Conservation (phyloP, 1,284 basidiomycete genomes). For the Macrocystidia cucumis region DNA sequence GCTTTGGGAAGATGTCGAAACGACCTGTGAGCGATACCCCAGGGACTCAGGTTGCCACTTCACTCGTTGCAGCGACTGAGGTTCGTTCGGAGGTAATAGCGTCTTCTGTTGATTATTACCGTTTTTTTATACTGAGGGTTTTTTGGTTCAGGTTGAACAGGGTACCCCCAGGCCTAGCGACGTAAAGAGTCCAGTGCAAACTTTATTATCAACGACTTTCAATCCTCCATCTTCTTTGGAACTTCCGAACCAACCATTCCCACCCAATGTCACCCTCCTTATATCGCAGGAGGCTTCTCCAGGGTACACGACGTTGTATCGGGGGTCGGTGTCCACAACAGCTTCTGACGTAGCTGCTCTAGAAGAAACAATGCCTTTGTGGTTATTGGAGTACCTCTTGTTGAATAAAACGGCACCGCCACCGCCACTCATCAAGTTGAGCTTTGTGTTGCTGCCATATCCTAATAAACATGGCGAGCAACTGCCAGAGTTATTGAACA, state of each 20-base stretch:
- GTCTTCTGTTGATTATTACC: constrained; percentile 21
- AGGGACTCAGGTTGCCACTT: too few species aligned
- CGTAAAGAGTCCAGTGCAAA: constrained; percentile 48
- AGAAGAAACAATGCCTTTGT: constrained; percentile 78
- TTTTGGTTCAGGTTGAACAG: too few species aligned
- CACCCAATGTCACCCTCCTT: constrained; percentile 59
- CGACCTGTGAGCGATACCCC: constrained; percentile 30
- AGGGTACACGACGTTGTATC: constrained; percentile 75
- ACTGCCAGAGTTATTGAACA: constrained; percentile 71
- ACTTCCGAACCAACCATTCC: constrained; percentile 61
- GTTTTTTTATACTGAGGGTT: too few species aligned
- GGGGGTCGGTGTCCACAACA: constrained; percentile 53
- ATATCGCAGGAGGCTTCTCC: constrained; percentile 82
- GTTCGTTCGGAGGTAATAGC: constrained; percentile 17
- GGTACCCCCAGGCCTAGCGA: too few species aligned
- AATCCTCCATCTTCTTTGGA: constrained; percentile 68
- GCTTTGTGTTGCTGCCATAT: constrained; percentile 85
- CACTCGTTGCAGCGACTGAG: constrained; percentile 13
- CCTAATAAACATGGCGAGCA: constrained; percentile 45
- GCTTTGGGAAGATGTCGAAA: constrained; percentile 57
- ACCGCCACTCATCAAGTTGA: constrained; percentile 60
- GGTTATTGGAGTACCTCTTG: constrained; percentile 86
- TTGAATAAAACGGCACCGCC: constrained; percentile 49
- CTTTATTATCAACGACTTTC: constrained; percentile 61
- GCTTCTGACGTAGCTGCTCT: constrained; percentile 59